Percentiles rank a stretch among this genome's conserved stretches.
These are phyloP conservation scores for Podaxis rugospora DNA, from an alignment of 768 basidiomycete genomes.

Conservation along the genomic window DNA sequence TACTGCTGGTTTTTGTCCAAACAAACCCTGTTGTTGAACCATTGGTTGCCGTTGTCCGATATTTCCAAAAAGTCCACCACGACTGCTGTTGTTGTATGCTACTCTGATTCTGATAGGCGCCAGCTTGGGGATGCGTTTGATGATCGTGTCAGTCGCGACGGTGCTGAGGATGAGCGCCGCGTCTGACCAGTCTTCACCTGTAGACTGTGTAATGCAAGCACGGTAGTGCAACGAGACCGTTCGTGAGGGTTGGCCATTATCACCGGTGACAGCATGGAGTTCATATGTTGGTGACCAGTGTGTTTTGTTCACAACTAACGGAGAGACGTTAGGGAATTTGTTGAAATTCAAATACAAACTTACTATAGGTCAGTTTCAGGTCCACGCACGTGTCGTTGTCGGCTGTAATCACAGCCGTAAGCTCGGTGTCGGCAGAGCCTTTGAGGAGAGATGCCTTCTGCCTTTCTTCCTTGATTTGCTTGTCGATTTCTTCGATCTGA, in stretches of 20 bases:
- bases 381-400: slow-evolving; percentile 32
- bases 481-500: slow-evolving; percentile 33
- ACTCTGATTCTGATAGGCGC: slow-evolving; percentile 25
- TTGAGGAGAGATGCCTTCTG: slow-evolving; percentile 29
- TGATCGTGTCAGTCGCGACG: slow-evolving; percentile 30
- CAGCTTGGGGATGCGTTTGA: slow-evolving; percentile 31
- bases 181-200: slow-evolving; percentile 59
- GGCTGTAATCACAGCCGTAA: slow-evolving; percentile 39
- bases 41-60: slow-evolving; percentile 7
- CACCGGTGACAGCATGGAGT: slow-evolving; percentile 43
- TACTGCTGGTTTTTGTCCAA: too few relatives aligned
- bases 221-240: slow-evolving; percentile 50
- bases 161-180: slow-evolving; percentile 51
- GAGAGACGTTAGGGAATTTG: background rate
- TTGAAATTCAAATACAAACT: slow-evolving; percentile 14
- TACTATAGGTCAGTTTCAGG: slow-evolving; percentile 52
- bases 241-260: slow-evolving; percentile 38
- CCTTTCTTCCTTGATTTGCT: slow-evolving; percentile 33
- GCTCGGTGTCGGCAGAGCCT: slow-evolving; percentile 27
- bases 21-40: slow-evolving; percentile 11
- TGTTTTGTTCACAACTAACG: slow-evolving; percentile 45
- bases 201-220: slow-evolving; percentile 41
- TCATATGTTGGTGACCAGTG: slow-evolving; percentile 56
- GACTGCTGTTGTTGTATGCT: slow-evolving; percentile 7
- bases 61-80: background rate